Evolutionary conservation across 2,329 filamentous ascomycete species (phyloP).

Genomic region (Orbilia javanica): DNA sequence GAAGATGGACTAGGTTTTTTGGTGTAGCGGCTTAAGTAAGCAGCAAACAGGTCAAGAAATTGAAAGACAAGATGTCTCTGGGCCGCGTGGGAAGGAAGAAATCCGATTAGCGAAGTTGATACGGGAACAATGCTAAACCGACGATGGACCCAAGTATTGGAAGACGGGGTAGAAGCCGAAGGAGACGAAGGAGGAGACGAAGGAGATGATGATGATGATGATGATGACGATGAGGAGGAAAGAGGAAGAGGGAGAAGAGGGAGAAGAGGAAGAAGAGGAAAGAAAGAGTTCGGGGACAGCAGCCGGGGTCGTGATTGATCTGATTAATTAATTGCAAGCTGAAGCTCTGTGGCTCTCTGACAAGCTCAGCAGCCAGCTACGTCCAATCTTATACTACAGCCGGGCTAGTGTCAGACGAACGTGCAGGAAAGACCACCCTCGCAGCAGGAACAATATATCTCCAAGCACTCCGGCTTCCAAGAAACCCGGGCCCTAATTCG

Average conservation of each 20-base stretch:
- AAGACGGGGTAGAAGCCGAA: background rate
- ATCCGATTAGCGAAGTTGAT: slow-evolving; percentile 58
- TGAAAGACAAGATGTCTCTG: slow-evolving; percentile 38
- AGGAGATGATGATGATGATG: background rate
- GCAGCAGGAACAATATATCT: background rate
- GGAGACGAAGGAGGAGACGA: background rate
- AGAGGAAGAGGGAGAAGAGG: background rate
- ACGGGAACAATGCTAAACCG: background rate
- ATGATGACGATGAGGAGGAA: background rate
- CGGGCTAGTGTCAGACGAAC: background rate
- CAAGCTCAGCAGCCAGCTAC: background rate
- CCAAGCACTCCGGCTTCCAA: slow-evolving; percentile 16
- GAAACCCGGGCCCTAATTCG: background rate
- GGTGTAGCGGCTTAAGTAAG: slow-evolving; percentile 43
- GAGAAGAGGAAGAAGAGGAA: background rate
- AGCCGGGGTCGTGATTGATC: background rate
- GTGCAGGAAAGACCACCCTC: slow-evolving; percentile 11
- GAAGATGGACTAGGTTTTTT: background rate
- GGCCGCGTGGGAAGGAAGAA: slow-evolving; percentile 16
- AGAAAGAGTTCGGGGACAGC: background rate
- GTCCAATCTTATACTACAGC: background rate
- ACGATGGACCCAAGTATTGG: background rate
- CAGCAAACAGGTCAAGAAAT: slow-evolving; percentile 25
- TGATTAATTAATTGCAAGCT: slow-evolving; percentile 7
- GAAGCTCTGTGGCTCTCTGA: slow-evolving; percentile 3